These are phyloP conservation scores for Leishmania turanica DNA, from an alignment of 208 protist species.

Conservation along the genomic window DNA sequence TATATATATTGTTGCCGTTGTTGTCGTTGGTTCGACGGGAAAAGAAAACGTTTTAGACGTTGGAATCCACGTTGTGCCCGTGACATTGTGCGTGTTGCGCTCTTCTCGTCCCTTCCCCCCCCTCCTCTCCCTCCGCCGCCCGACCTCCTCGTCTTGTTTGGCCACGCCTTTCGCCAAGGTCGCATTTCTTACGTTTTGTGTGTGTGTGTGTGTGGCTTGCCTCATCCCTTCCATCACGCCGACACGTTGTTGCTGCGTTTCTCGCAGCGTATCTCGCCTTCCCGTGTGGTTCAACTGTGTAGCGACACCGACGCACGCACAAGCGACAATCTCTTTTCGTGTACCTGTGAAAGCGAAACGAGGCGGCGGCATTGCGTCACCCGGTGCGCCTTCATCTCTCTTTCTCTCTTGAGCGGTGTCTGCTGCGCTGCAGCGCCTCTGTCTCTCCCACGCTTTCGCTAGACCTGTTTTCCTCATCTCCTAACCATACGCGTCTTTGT, in stretches of 20 bases:
- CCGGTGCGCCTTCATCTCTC: neutral
- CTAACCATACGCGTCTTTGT: conserved; percentile 5
- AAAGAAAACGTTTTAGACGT: neutral
- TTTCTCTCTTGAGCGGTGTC: neutral
- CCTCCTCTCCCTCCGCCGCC: neutral
- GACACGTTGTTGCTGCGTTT: neutral
- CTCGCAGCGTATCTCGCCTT: neutral
- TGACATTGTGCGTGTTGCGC: neutral
- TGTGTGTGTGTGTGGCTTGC: neutral
- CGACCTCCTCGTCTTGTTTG: no score
- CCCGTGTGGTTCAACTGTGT: neutral
- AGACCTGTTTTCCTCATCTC: conserved; percentile 1
- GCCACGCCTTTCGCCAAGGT: neutral
- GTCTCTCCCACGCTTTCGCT: neutral
- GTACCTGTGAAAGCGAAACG: neutral
- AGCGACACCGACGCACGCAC: neutral
- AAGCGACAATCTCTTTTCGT: neutral
- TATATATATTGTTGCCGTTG: no score
- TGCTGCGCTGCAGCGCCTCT: neutral
- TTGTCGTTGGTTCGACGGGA: no score
- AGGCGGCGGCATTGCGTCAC: neutral
- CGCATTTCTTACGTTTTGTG: neutral
- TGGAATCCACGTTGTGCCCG: neutral
- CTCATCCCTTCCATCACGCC: neutral
- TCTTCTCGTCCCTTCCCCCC: no score